Conservation (phyloP, 352 stramenopile genomes). For the Phytophthora rubi region DNA sequence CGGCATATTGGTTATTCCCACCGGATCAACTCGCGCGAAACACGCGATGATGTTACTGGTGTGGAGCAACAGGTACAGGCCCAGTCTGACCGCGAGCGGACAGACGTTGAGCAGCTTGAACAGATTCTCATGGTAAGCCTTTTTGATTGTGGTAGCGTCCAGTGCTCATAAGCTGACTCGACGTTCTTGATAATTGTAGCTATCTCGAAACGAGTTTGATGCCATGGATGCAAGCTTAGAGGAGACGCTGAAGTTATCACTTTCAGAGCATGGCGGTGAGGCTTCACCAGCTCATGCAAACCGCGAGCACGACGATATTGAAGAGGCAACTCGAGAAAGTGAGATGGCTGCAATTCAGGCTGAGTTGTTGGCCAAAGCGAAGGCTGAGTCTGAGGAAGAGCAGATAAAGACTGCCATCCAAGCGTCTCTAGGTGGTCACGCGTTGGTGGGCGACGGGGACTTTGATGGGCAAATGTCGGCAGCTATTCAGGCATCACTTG, state of each 20-base stretch:
- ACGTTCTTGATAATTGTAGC: constrained; percentile 34
- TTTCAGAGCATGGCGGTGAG: constrained; percentile 53
- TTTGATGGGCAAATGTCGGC: constrained; percentile 69
- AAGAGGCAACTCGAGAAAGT: constrained; percentile 67
- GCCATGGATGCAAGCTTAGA: constrained; percentile 79
- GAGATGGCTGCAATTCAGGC: constrained; percentile 80
- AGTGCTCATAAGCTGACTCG: constrained; percentile 2
- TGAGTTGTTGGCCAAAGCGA: constrained; percentile 70
- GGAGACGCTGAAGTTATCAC: constrained; percentile 70
- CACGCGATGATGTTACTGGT: constrained; percentile 27
- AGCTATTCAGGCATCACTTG: constrained; percentile 74
- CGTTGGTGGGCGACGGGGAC: constrained; percentile 19
- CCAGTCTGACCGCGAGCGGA: constrained; percentile 53
- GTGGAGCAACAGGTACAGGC: constrained; percentile 39
- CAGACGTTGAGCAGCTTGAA: constrained; percentile 76
- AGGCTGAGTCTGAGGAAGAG: constrained; percentile 77
- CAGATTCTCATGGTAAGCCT: constrained; percentile 64
- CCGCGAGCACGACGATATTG: constrained; percentile 52
- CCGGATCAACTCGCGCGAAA: constrained; percentile 72
- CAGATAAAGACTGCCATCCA: constrained; percentile 71
- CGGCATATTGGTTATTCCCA: constrained; percentile 71
- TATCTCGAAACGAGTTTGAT: constrained; percentile 80
- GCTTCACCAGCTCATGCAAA: constrained; percentile 25
- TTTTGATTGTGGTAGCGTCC: background rate
- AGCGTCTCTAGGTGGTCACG: constrained; percentile 52